Base-by-base conservation (phyloP, 257 asterid species). In the Pogostemon cablin region DNA sequence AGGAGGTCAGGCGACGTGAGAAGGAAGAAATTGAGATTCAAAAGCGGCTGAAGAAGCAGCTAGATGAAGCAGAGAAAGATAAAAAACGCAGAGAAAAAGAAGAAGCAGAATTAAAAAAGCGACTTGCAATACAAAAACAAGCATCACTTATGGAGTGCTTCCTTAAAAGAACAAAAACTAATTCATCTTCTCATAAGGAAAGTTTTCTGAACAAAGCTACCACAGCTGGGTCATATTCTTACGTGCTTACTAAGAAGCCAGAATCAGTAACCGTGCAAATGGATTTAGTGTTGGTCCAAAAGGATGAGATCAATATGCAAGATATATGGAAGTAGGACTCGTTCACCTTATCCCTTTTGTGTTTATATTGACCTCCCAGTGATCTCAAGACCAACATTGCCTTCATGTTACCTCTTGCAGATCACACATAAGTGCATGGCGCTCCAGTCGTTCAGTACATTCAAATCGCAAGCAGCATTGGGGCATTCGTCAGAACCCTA, bases 141-240 rank as follows among this genome's bases (percentile, higher is more conserved):
- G 99, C 97, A 73, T 88, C 97, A 15, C 75, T 95, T 62, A 95
- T 95, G 99, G 90, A 89, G 62, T 89, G 96, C 64, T 95, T 95
- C 71, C 92, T 95, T 44, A 89, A 83, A 78, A 80, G 79, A 70
- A 69, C 65, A 76, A 85, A 88, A 73, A 56, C 83, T 67, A 60
- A 58, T 68, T 67, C 84, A 44, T 52, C 82, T 72, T 40, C 82
- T 48, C 81, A 76, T 74, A 76, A 71, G 58, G 82, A 65, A 42
- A 77, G 62, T 69, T 72, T 87, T 64, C 37, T 48, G 66, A 82
- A 69, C 66, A 78, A 77, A 64, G 72, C 69, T 65, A 78, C 68
- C 48, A 68, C 70, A 49, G 66, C 79, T 3, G 77, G 40, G 38
- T 65, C 80, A 64, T 73, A 87, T 71, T 54, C 78, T 32, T 65